These are phyloP conservation scores for Holtermanniella nyarrowii DNA, from an alignment of 768 basidiomycete species.

Conservation along the genomic window DNA sequence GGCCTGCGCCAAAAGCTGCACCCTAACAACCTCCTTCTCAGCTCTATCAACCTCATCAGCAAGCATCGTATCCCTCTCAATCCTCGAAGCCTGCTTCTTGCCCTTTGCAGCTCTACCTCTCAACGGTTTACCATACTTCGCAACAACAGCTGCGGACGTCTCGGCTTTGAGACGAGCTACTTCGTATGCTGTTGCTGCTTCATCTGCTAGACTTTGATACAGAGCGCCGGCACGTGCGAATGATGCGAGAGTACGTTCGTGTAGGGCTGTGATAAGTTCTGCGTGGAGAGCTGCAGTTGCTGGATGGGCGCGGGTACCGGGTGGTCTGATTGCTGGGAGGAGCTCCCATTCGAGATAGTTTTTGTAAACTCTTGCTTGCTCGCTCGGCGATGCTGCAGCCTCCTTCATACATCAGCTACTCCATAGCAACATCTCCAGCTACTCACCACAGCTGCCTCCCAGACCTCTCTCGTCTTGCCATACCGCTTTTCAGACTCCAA, in stretches of 20 bases:
- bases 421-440: too few species aligned
- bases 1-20: background rate
- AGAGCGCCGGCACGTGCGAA: slow-evolving; percentile 6
- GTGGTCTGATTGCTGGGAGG: slow-evolving; percentile 9
- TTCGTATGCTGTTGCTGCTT: slow-evolving; percentile 13
- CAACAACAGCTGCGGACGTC: background rate
- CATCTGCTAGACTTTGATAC: background rate
- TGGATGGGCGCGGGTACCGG: slow-evolving; percentile 4
- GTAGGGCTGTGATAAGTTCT: slow-evolving; percentile 11
- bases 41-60: background rate
- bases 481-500: slow-evolving; percentile 54
- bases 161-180: slow-evolving; percentile 12
- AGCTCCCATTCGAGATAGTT: slow-evolving; percentile 29
- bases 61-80: background rate
- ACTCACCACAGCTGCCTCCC: slow-evolving; percentile 24
- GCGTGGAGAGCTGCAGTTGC: slow-evolving; percentile 8
- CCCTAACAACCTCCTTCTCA: background rate
- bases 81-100: background rate
- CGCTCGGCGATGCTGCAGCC: slow-evolving; percentile 1
- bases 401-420: slow-evolving; percentile 1
- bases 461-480: slow-evolving; percentile 44
- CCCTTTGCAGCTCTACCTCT: slow-evolving; percentile 5
- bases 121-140: background rate
- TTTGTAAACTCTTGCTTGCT: slow-evolving; percentile 5
- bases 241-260: slow-evolving; percentile 18